These are phyloP conservation scores for Trichosporon coremiiforme DNA, from an alignment of 1,284 basidiomycete genomes.

Conservation along the genomic window DNA sequence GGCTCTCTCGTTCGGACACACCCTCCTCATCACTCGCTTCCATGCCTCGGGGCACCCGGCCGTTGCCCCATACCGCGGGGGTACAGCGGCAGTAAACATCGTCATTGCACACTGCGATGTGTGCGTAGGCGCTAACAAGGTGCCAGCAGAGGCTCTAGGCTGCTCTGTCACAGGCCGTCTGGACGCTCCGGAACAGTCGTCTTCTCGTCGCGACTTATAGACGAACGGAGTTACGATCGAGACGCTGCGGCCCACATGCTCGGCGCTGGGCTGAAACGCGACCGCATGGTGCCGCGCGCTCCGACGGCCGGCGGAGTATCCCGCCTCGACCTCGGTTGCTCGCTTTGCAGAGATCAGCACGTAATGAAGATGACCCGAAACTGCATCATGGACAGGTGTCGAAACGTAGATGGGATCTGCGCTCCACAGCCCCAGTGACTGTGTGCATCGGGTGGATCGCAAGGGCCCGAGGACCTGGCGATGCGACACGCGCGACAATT, in stretches of 20 bases:
- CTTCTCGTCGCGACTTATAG: not conserved
- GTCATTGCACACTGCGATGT: not conserved
- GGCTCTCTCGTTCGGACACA: not conserved
- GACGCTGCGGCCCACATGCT: constrained; percentile 4
- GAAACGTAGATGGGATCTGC: constrained; percentile 2
- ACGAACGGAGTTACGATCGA: not conserved
- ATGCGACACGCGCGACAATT: constrained; percentile 7
- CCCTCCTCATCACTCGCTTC: not conserved
- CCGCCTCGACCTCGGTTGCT: not conserved
- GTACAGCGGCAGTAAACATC: not conserved
- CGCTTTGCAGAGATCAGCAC: not conserved
- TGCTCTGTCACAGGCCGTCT: not conserved
- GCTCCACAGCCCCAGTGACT: not conserved
- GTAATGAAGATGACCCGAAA: constrained; percentile 10
- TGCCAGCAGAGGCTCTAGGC: no score
- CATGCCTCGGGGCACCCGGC: not conserved
- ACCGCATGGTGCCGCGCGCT: not conserved
- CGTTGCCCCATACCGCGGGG: not conserved
- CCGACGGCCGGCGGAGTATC: not conserved
- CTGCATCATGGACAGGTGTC: not conserved
- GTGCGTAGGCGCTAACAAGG: not conserved
- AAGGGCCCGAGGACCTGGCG: not conserved
- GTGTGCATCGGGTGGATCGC: not conserved
- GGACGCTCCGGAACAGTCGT: not conserved
- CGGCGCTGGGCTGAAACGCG: not conserved